Conservation (phyloP, 345 rosid species). For the Hibiscus trionum region DNA sequence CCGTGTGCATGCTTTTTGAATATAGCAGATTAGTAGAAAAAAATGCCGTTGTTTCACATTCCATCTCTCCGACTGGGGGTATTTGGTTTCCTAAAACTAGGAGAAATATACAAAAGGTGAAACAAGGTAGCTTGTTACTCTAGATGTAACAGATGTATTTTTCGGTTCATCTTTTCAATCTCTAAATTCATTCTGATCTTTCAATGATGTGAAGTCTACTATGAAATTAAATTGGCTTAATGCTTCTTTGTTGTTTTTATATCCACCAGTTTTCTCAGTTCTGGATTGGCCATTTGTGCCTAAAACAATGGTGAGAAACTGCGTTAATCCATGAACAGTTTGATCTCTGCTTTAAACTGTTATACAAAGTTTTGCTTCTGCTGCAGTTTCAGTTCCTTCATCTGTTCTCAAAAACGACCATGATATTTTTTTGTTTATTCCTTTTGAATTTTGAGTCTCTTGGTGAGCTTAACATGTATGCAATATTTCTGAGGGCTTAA, state of each 20-base stretch:
- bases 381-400: background rate
- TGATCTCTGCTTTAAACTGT: background rate
- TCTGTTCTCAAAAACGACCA: background rate
- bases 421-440: background rate
- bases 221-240: background rate
- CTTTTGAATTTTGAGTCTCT: background rate
- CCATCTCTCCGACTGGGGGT: background rate
- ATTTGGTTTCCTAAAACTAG: conserved; percentile 3
- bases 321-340: background rate
- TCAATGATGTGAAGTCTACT: background rate
- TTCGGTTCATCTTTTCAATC: background rate
- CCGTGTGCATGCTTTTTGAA: background rate
- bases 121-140: background rate
- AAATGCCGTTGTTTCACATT: background rate
- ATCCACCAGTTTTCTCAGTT: background rate
- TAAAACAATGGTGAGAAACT: background rate
- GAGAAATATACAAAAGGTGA: background rate
- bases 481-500: background rate
- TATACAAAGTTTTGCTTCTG: background rate
- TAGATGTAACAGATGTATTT: background rate
- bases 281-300: background rate
- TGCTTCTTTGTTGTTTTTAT: background rate
- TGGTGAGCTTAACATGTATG: background rate
- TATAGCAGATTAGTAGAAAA: background rate
- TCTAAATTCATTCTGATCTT: background rate